Conservation (phyloP, 148 eudicot genomes). For the Rhododendron griersonianum region DNA sequence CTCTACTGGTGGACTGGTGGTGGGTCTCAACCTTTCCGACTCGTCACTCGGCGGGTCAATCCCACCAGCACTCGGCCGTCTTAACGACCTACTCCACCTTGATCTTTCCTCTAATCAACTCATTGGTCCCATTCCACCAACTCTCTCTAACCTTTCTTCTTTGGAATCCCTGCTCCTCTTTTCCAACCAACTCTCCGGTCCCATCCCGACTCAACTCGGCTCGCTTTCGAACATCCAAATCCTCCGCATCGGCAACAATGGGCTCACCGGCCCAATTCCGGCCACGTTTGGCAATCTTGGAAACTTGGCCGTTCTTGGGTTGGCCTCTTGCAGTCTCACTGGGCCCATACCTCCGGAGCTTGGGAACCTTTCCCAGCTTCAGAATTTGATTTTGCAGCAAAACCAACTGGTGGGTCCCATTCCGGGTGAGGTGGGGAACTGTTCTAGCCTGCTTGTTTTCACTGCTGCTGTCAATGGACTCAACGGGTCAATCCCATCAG, state of each 20-base stretch:
- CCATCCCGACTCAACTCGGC: slow-evolving; percentile 68
- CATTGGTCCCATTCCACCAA: slow-evolving; percentile 86
- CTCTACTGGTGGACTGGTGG: slow-evolving; percentile 21
- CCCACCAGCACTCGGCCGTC: slow-evolving; percentile 50
- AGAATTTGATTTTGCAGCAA: slow-evolving; percentile 56
- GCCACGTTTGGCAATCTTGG: slow-evolving; percentile 48
- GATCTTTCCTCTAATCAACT: slow-evolving; percentile 74
- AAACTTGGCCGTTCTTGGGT: slow-evolving; percentile 59
- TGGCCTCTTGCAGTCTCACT: slow-evolving; percentile 69
- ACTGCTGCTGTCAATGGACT: slow-evolving; percentile 61
- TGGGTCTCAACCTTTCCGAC: slow-evolving; percentile 59
- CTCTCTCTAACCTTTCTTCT: slow-evolving; percentile 64
- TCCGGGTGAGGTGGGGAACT: slow-evolving; percentile 60
- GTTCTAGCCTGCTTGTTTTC: slow-evolving; percentile 45
- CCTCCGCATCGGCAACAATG: slow-evolving; percentile 81
- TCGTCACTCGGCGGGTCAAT: slow-evolving; percentile 64
- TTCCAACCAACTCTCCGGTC: slow-evolving; percentile 75
- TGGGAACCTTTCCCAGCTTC: slow-evolving; percentile 40
- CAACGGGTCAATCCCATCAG: slow-evolving; percentile 58
- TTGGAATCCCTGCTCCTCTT: slow-evolving; percentile 58
- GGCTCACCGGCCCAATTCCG: slow-evolving; percentile 62
- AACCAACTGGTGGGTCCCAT: slow-evolving; percentile 60
- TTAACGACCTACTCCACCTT: slow-evolving; percentile 64
- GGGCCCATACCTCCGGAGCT: slow-evolving; percentile 65
- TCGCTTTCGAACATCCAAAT: slow-evolving; percentile 43